Conservation (phyloP, 2,329 filamentous ascomycete species). For the Sclerotinia nivalis region DNA sequence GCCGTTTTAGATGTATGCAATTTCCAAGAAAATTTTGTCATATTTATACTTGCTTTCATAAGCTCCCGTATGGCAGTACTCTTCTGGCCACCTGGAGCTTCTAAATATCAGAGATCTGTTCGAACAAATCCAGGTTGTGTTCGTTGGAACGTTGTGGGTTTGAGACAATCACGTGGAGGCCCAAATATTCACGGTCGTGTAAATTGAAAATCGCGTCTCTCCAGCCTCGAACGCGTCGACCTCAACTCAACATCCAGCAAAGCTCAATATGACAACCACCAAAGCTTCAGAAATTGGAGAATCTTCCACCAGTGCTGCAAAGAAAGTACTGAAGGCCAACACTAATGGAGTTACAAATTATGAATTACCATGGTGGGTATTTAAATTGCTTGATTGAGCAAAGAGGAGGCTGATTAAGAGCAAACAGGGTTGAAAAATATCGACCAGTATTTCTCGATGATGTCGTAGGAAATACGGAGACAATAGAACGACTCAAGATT, state of each 20-base stretch:
- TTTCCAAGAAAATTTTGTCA: too few species aligned
- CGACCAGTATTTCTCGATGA: constrained; percentile 92
- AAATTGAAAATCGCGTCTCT: constrained; percentile 31
- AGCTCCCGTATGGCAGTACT: too few species aligned
- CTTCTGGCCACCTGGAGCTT: not conserved
- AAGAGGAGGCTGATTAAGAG: constrained; percentile 3
- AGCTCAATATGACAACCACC: constrained; percentile 32
- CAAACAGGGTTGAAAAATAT: constrained; percentile 92
- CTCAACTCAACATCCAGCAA: constrained; percentile 15
- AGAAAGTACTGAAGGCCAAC: constrained; percentile 54
- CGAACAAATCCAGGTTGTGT: not conserved
- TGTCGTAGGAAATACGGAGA: constrained; percentile 96
- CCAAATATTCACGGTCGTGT: constrained; percentile 27
- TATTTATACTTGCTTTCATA: too few species aligned
- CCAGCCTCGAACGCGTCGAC: constrained; percentile 29
- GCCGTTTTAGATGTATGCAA: not conserved
- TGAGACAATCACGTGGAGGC: not conserved
- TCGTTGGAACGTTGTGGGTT: not conserved
- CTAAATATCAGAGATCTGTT: not conserved
- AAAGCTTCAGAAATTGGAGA: constrained; percentile 52
- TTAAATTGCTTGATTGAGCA: not conserved
- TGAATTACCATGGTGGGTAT: constrained; percentile 72
- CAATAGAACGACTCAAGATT: constrained; percentile 94
- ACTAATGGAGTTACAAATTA: constrained; percentile 59
- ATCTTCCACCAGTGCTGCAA: constrained; percentile 58